Conservation (phyloP, 2,329 filamentous ascomycete species). For the Triangularia setosa region DNA sequence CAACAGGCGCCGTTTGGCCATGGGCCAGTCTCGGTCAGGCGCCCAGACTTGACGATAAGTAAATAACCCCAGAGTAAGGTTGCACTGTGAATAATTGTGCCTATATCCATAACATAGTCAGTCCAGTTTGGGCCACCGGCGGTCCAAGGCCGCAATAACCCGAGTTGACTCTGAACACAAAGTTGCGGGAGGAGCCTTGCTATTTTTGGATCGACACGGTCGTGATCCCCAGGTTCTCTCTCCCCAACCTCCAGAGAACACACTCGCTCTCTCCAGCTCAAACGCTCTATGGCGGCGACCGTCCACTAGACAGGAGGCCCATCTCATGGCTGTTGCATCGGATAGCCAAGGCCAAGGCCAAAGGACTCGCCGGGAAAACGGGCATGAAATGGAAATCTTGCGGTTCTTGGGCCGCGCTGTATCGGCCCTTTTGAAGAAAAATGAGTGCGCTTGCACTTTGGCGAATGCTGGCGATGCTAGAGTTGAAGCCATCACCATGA, state of each 20-base stretch:
- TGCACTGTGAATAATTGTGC: slow-evolving; percentile 26
- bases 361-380: slow-evolving; percentile 9
- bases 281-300: neutral
- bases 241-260: slow-evolving; percentile 5
- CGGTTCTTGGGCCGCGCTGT: neutral
- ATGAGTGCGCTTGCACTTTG: slow-evolving; percentile 1
- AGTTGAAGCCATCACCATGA: neutral
- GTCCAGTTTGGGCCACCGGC: slow-evolving; percentile 25
- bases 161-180: slow-evolving; percentile 17
- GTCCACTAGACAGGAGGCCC: slow-evolving; percentile 11
- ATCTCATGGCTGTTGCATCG: slow-evolving; percentile 13
- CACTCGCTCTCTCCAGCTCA: neutral
- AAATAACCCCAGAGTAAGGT: slow-evolving; percentile 22
- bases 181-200: slow-evolving; percentile 8
- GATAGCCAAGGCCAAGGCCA: slow-evolving; percentile 12
- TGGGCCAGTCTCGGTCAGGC: slow-evolving; percentile 18
- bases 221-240: slow-evolving; percentile 13
- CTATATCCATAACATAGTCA: slow-evolving; percentile 22
- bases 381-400: slow-evolving; percentile 4
- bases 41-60: slow-evolving; percentile 18
- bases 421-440: neutral
- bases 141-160: slow-evolving; percentile 26
- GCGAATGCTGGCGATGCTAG: neutral
- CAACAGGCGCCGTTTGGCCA: slow-evolving; percentile 10
- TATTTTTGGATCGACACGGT: slow-evolving; percentile 27